Evolutionary conservation across 1,284 basidiomycete genomes (phyloP).

Genomic region (Irpex sp.): DNA sequence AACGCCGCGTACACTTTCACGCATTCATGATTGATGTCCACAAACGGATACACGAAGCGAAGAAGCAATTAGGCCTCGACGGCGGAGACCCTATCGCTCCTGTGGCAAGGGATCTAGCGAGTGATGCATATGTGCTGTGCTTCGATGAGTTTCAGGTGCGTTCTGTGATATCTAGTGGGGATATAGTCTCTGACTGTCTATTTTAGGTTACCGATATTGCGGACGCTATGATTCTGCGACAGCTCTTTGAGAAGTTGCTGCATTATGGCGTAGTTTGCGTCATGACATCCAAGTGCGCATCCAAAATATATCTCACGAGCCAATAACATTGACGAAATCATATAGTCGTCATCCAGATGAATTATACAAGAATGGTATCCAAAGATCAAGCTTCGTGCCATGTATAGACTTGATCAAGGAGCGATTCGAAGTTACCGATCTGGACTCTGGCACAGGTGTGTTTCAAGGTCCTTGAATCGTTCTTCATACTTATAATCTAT

Average conservation of each 20-base stretch:
- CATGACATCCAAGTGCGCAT: slow-evolving; percentile 91
- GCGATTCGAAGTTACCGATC: slow-evolving; percentile 83
- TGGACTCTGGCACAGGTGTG: slow-evolving; percentile 91
- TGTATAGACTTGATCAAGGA: slow-evolving; percentile 93
- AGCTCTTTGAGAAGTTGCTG: slow-evolving; percentile 82
- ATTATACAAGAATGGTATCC: slow-evolving; percentile 98
- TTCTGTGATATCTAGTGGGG: slow-evolving; percentile 2
- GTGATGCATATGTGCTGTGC: slow-evolving; percentile 84
- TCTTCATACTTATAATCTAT: slow-evolving; percentile 17
- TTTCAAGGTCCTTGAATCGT: slow-evolving; percentile 5
- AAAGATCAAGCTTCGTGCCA: slow-evolving; percentile 94
- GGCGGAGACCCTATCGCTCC: slow-evolving; percentile 86
- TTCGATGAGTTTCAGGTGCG: slow-evolving; percentile 98
- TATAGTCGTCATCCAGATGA: slow-evolving; percentile 93
- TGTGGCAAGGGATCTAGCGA: slow-evolving; percentile 87
- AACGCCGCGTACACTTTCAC: slow-evolving; percentile 93
- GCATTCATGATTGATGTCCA: slow-evolving; percentile 99
- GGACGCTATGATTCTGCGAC: slow-evolving; percentile 96
- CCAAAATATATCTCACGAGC: not conserved
- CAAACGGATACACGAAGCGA: slow-evolving; percentile 84
- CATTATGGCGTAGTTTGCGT: slow-evolving; percentile 91
- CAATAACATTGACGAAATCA: not conserved
- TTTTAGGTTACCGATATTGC: slow-evolving; percentile 92
- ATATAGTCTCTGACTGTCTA: slow-evolving; percentile 1
- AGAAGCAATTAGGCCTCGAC: slow-evolving; percentile 59